Evolutionary conservation across 2,329 filamentous ascomycete genomes (phyloP).

Genomic region (Huntiella moniliformis): DNA sequence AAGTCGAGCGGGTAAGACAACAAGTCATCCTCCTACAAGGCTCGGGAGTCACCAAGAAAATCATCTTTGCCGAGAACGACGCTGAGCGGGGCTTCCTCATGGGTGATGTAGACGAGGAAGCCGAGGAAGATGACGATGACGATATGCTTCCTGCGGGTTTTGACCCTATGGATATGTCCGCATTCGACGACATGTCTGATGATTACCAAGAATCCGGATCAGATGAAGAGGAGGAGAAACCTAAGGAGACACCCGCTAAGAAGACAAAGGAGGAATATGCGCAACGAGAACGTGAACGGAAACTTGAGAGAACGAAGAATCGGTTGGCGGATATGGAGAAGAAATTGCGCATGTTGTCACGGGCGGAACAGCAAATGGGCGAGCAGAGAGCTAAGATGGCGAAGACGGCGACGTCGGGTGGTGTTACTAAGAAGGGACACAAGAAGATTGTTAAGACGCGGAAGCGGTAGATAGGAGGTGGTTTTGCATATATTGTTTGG

Average conservation of each 20-base stretch:
- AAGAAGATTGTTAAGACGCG: conserved; percentile 44
- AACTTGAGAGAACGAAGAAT: conserved; percentile 26
- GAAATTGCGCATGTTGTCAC: conserved; percentile 34
- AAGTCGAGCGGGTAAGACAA: conserved; percentile 36
- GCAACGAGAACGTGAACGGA: not conserved
- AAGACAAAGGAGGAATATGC: conserved; percentile 15
- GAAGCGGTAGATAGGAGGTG: conserved; percentile 29
- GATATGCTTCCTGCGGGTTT: conserved; percentile 10
- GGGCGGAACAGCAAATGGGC: conserved; percentile 38
- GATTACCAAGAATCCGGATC: conserved; percentile 21
- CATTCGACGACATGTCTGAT: conserved; percentile 13
- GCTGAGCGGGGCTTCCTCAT: conserved; percentile 16
- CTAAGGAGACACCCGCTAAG: not conserved
- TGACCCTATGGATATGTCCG: conserved; percentile 12
- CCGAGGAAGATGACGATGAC: conserved; percentile 16
- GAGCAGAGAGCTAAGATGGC: conserved; percentile 44
- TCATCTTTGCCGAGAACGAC: conserved; percentile 22
- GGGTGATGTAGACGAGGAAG: conserved; percentile 20
- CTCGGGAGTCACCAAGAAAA: conserved; percentile 20
- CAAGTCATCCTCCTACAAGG: conserved; percentile 17
- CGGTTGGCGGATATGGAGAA: conserved; percentile 32
- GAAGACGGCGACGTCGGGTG: conserved; percentile 42
- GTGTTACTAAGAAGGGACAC: conserved; percentile 38
- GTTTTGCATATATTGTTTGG: too few species aligned
- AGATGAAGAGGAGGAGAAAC: conserved; percentile 23